A percentile compares a stretch with the other conserved stretches of the same genome.
Conservation (phyloP, 2,329 filamentous ascomycete species). For the Myriosclerotinia curreyana region DNA sequence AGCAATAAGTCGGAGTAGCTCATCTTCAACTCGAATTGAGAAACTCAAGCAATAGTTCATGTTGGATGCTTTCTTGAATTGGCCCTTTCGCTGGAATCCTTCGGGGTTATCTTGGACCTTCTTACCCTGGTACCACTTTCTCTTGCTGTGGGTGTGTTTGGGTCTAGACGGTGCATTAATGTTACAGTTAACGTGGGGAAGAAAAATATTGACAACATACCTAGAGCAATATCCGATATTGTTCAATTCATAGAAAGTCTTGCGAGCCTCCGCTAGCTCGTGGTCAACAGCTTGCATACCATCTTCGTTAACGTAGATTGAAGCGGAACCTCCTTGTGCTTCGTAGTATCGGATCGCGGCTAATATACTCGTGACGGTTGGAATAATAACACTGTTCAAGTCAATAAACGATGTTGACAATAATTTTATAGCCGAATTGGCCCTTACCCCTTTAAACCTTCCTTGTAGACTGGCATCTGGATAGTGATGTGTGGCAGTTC, state of each 20-base stretch:
- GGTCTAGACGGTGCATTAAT: slow-evolving; percentile 38
- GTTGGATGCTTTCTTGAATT: slow-evolving; percentile 73
- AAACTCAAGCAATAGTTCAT: slow-evolving; percentile 62
- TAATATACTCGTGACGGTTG: slow-evolving; percentile 56
- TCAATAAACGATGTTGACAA: neutral
- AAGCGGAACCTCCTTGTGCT: slow-evolving; percentile 59
- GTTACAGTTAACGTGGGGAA: neutral
- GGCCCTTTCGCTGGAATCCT: slow-evolving; percentile 54
- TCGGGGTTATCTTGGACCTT: slow-evolving; percentile 21
- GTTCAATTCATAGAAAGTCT: slow-evolving; percentile 56
- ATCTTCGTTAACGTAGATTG: slow-evolving; percentile 67
- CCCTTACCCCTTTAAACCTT: slow-evolving; percentile 40
- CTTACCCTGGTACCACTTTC: slow-evolving; percentile 23
- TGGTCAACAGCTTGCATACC: slow-evolving; percentile 55
- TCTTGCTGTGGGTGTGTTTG: slow-evolving; percentile 33
- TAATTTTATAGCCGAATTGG: neutral
- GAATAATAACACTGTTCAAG: slow-evolving; percentile 47
- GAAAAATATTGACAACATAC: neutral
- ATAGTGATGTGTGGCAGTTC: slow-evolving; percentile 45
- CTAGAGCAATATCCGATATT: slow-evolving; percentile 55
- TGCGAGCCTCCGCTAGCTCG: slow-evolving; percentile 41
- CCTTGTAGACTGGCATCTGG: slow-evolving; percentile 51
- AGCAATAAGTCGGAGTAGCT: slow-evolving; percentile 42
- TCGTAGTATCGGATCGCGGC: slow-evolving; percentile 58
- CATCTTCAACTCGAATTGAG: slow-evolving; percentile 42